Base-by-base conservation (phyloP, 23 red algal genomes). In the Chondrus crispus region DNA sequence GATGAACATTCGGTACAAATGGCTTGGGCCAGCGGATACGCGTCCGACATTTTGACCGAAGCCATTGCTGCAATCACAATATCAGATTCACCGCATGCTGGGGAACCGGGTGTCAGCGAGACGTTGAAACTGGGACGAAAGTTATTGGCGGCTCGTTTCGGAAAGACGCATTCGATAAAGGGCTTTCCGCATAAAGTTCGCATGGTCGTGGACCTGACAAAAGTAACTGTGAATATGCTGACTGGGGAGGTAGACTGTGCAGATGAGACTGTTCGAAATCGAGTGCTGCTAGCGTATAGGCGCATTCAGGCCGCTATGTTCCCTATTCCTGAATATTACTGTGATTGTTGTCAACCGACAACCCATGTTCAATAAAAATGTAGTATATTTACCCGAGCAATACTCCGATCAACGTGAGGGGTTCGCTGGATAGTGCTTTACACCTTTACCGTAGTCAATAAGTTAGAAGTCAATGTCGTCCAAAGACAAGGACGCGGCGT, bases 401-500 rank as follows among this genome's bases (percentile, higher is more conserved):
- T 19, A 50, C 46, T 51, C 0, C 16, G 41, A n/a, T 28, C 37
- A 78, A 48, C 28, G 26, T 78, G 72, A 50, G 7, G 42, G 41
- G 72, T 51, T 78, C 37, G 41, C 22, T 78, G 72, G 42, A 78
- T 51, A 26, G 19, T 58, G 74, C n/a, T 66, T 66, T 66, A 66
- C 18, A 0, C 60, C n/a, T n/a, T n/a, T n/a, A n/a, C n/a, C 51
- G 51, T 57, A 16, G n/a, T n/a, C n/a, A n/a, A n/a, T 68, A 57
- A 51, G 58, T 98, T 79, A 99, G 81, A 95, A 93, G 88, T 99
- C 97, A 77, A 99, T 71, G n/a, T 96, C 91, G 18, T 96, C 90
- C 54, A 95, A 51, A 5, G 88, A 85, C 53, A 99, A 68, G 13
- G 68, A 62, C 46, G 80, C 92, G 3, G 94, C 97, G 75, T 96